A percentile compares a stretch with the other conserved stretches of the same genome.
Conservation (phyloP, 768 basidiomycete species). For the Coprinopsis strossmayeri region DNA sequence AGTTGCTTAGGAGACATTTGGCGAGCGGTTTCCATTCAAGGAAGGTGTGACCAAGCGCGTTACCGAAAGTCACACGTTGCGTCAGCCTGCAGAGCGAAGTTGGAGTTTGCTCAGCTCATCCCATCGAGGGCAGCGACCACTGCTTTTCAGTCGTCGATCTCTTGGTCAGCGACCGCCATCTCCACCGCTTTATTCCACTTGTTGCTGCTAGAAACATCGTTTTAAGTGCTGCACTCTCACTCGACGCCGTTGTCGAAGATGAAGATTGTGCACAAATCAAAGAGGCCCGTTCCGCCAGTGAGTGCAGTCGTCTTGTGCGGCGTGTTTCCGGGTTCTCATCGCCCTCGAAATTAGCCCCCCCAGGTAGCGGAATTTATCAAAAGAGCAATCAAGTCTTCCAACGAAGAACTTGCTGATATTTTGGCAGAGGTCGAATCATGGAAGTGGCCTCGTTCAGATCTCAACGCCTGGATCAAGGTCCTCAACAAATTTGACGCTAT, state of each 20-base stretch:
- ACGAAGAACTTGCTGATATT: conserved; percentile 64
- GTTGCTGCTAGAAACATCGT: too few relatives aligned
- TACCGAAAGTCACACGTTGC: conserved; percentile 19
- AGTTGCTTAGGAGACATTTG: too few relatives aligned
- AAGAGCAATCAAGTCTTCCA: conserved; percentile 57
- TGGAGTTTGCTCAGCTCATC: conserved; percentile 1
- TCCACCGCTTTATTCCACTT: too few relatives aligned
- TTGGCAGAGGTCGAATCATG: conserved; percentile 71
- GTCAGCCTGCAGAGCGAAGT: conserved; percentile 20
- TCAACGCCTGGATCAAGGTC: conserved; percentile 94
- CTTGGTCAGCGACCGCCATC: conserved; percentile 8
- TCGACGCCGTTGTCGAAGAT: conserved; percentile 57
- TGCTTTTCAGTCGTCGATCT: conserved; percentile 6
- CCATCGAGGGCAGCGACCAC: conserved; percentile 1
- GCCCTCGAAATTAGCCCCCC: conserved; percentile 47
- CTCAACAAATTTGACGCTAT: conserved; percentile 93
- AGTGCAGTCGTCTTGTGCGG: conserved; percentile 22
- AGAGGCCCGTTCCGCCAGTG: conserved; percentile 75
- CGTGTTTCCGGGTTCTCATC: conserved; percentile 16
- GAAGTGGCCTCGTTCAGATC: conserved; percentile 94
- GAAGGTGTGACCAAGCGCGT: conserved; percentile 15
- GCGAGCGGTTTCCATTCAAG: background rate
- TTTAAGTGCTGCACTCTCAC: conserved; percentile 20
- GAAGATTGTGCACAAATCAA: conserved; percentile 85
- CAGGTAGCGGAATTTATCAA: conserved; percentile 78